Evolutionary conservation across 768 basidiomycete genomes (phyloP).

Genomic region (Ephemerocybe angulata): DNA sequence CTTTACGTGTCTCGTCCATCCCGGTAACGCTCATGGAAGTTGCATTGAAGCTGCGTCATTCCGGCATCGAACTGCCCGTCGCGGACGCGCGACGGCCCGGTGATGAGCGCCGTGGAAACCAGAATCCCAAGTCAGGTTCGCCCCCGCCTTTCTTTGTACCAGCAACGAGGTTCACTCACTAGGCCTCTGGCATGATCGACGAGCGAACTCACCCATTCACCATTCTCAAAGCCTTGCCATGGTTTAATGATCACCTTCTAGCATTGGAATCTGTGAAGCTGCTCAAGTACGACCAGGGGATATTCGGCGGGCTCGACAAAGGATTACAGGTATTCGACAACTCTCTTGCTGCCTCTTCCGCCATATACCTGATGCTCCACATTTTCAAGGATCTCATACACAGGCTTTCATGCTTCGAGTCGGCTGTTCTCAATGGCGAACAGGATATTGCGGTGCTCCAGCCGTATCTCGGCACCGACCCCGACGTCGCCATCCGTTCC

Average conservation of each 20-base stretch:
- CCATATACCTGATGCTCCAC: not conserved
- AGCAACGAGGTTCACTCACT: no score
- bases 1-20: no score
- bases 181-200: no score
- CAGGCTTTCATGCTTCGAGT: not conserved
- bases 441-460: not conserved
- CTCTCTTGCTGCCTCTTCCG: not conserved
- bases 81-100: no score
- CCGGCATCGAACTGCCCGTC: no score
- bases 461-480: not conserved
- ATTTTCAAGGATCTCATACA: not conserved
- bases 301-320: not conserved
- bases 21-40: no score
- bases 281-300: not conserved
- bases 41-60: no score
- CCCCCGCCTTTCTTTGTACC: no score
- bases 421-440: not conserved
- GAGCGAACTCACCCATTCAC: not conserved
- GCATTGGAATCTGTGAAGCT: not conserved
- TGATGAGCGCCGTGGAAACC: no score
- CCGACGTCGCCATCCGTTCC: not conserved
- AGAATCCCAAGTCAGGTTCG: no score
- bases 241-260: not conserved
- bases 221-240: not conserved
- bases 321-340: not conserved